Conservation (phyloP, 257 asterid species). For the Penstemon eatonii region DNA sequence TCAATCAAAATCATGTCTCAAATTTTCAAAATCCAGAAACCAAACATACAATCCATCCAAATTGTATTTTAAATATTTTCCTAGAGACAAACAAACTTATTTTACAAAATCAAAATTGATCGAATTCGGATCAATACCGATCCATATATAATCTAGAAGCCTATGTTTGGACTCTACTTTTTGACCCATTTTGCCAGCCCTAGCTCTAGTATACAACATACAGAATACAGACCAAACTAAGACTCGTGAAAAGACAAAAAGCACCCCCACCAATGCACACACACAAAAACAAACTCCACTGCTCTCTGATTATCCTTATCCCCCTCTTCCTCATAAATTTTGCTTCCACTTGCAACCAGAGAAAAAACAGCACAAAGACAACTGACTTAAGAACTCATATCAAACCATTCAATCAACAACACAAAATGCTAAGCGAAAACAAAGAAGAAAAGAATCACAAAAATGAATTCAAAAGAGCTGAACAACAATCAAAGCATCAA, state of each 20-base stretch:
- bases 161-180: too few species aligned
- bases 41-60: too few species aligned
- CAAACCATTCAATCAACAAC: background rate
- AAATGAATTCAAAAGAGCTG: constrained; percentile 5
- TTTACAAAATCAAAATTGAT: too few species aligned
- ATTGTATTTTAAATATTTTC: too few species aligned
- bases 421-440: constrained; percentile 25
- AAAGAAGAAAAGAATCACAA: constrained; percentile 29
- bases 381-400: background rate
- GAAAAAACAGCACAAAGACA: constrained; percentile 19
- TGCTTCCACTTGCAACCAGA: constrained; percentile 17
- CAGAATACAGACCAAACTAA: constrained; percentile 25
- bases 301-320: constrained; percentile 45
- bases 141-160: too few species aligned
- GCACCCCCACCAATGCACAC: background rate
- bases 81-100: too few species aligned
- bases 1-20: too few species aligned
- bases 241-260: background rate
- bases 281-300: constrained; percentile 27
- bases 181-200: too few species aligned
- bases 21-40: too few species aligned
- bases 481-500: constrained; percentile 28
- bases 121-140: too few species aligned
- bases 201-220: constrained; percentile 9
- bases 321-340: constrained; percentile 32